These are phyloP conservation scores for Pyricularia sp. DNA, from an alignment of 2,329 filamentous ascomycete species.

Conservation along the genomic window DNA sequence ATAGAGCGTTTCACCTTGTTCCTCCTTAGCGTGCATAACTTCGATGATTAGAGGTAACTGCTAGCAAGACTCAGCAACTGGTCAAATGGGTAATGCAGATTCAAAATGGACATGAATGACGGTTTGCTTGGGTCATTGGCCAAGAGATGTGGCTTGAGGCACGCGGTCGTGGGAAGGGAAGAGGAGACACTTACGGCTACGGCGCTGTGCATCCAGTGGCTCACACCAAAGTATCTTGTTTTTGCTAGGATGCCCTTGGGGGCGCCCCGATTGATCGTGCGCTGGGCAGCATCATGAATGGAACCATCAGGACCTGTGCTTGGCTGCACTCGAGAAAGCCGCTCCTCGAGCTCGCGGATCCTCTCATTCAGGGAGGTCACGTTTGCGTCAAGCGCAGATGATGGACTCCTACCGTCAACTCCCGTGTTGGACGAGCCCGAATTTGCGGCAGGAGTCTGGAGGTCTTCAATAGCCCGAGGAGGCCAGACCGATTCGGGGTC, in stretches of 20 bases:
- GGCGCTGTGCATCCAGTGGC: constrained; percentile 41
- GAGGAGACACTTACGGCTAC: constrained; percentile 15
- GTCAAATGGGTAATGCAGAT: background rate
- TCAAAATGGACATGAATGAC: background rate
- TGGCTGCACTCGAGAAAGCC: constrained; percentile 16
- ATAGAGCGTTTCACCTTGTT: constrained; percentile 22
- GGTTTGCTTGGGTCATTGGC: background rate
- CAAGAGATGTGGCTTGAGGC: background rate
- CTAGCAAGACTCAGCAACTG: constrained; percentile 22
- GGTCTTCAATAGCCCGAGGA: background rate
- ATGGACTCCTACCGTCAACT: background rate
- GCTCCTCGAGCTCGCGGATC: constrained; percentile 1
- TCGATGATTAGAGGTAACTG: constrained; percentile 31
- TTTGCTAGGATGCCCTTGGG: constrained; percentile 42
- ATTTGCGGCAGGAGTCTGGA: background rate
- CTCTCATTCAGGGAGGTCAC: background rate
- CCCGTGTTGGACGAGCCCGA: background rate
- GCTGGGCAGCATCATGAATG: constrained; percentile 1
- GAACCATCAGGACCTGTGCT: constrained; percentile 11
- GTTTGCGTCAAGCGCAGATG: background rate
- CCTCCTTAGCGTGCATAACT: constrained; percentile 18
- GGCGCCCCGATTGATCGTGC: constrained; percentile 12
- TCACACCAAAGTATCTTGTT: constrained; percentile 45
- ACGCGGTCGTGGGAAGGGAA: too few species aligned
- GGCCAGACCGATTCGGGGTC: background rate